phyloP scores from a whole-genome alignment of 2,329 filamentous ascomycete species.

The Trichoderma arundinaceum region DNA sequence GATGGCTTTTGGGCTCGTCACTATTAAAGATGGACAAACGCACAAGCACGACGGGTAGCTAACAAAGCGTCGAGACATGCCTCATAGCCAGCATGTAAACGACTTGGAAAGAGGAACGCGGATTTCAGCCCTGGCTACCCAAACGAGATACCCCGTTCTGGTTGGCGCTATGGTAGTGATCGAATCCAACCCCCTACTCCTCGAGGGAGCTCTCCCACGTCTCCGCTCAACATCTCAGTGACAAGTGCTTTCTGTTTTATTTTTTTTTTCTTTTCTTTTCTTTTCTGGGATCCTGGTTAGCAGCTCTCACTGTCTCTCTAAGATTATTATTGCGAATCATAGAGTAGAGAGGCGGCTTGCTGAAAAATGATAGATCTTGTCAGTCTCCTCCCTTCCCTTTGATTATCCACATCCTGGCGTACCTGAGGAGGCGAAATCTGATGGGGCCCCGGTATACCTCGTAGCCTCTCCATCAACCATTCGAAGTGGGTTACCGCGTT shows the following conservation, averaged over 20 bases:
- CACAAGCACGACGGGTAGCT: background rate
- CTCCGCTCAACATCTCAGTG: background rate
- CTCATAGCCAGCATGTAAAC: background rate
- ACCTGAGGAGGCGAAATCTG: background rate
- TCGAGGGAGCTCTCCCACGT: background rate
- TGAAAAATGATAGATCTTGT: background rate
- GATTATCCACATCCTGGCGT: background rate
- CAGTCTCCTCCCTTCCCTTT: background rate
- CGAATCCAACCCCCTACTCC: background rate
- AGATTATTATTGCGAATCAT: background rate
- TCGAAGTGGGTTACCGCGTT: background rate
- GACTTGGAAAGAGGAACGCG: background rate
- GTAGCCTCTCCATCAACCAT: background rate
- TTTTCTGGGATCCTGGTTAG: background rate
- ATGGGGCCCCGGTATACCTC: background rate
- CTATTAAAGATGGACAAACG: background rate
- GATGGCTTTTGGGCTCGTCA: no score
- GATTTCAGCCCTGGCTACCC: conserved; percentile 3
- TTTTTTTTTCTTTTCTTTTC: background rate
- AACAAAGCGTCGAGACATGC: background rate
- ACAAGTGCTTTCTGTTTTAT: background rate
- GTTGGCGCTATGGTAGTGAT: background rate
- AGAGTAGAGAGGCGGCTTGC: background rate
- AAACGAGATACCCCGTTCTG: background rate
- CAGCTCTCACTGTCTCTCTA: background rate